Conservation (phyloP, 208 protist genomes). For the Entamoeba dispar region DNA sequence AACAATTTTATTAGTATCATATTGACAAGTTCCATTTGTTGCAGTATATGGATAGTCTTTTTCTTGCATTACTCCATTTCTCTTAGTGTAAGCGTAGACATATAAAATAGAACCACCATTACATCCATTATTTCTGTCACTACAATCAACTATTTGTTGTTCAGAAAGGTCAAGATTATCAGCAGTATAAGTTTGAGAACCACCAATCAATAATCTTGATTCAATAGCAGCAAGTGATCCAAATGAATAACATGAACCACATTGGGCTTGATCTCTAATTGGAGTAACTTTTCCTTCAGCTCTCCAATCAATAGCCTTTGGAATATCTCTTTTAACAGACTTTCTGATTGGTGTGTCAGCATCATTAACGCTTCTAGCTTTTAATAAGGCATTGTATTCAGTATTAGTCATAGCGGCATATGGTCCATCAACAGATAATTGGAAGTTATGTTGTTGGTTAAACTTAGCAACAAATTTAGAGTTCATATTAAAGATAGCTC, state of each 20-base stretch:
- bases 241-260: slow-evolving; percentile 3
- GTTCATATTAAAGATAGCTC: neutral
- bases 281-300: neutral
- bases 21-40: neutral
- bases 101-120: neutral
- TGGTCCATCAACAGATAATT: neutral
- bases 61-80: neutral
- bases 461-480: neutral
- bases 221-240: neutral
- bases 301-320: neutral
- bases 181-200: neutral
- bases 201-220: neutral
- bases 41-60: neutral
- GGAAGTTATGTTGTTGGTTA: neutral
- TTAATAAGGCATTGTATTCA: neutral
- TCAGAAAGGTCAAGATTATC: neutral
- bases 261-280: neutral
- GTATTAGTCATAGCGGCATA: neutral
- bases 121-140: neutral
- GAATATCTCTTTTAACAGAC: neutral
- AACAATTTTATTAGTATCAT: neutral
- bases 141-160: neutral
- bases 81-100: neutral
- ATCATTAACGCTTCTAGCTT: neutral
- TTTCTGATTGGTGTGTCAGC: too few relatives aligned